These are phyloP conservation scores for Fagopyrum homotropicum DNA, from an alignment of 148 eudicot genomes.

Conservation along the genomic window DNA sequence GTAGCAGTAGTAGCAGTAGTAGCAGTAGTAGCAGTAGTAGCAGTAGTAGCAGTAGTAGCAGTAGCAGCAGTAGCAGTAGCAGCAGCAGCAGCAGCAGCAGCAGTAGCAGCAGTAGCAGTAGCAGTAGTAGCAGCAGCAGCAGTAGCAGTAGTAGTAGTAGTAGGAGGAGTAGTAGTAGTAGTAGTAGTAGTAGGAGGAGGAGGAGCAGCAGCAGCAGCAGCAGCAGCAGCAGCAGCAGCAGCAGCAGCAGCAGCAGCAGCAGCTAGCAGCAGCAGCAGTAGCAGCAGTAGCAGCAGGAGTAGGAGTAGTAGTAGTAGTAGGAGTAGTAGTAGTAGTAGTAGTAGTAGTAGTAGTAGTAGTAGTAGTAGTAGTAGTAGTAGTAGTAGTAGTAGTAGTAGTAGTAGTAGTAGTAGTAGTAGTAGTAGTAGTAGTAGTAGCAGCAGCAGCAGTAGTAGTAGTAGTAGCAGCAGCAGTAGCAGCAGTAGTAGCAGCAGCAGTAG, in stretches of 20 bases:
- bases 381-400: not conserved
- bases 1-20: not conserved
- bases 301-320: slow-evolving; percentile 19
- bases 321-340: slow-evolving; percentile 16
- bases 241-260: slow-evolving; percentile 12
- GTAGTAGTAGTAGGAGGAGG: slow-evolving; percentile 13
- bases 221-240: slow-evolving; percentile 10
- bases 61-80: slow-evolving; percentile 4
- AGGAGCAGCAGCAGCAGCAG: slow-evolving; percentile 13
- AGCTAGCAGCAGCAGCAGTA: slow-evolving; percentile 8
- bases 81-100: slow-evolving; percentile 2
- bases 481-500: not conserved
- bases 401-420: not conserved
- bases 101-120: slow-evolving; percentile 15
- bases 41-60: slow-evolving; percentile 12
- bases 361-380: not conserved
- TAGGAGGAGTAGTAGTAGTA: slow-evolving; percentile 15
- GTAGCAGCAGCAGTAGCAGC: not conserved
- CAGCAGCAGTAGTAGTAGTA: not conserved
- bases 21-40: slow-evolving; percentile 7
- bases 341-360: slow-evolving; percentile 17
- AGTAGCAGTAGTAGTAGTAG: slow-evolving; percentile 18
- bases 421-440: not conserved
- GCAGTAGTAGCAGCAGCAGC: slow-evolving; percentile 17
- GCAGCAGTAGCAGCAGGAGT: slow-evolving; percentile 12